Percentiles rank a stretch among this genome's conserved stretches.
Evolutionary conservation across 2,329 filamentous ascomycete species (phyloP).

Genomic region (Colletotrichum aenigma): DNA sequence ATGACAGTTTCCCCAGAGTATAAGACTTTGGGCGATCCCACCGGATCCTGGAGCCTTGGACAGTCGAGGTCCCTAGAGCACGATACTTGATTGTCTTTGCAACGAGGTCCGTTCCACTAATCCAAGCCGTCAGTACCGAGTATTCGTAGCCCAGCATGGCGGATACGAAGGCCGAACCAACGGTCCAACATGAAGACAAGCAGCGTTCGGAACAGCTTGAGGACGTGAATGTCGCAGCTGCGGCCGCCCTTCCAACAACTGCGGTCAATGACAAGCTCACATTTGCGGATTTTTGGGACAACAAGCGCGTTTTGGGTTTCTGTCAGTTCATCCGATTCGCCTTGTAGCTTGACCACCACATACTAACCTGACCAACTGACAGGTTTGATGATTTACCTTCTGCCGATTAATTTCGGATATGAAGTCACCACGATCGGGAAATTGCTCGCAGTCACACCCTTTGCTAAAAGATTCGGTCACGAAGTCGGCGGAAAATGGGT

Average conservation of each 20-base stretch:
- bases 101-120: background rate
- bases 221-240: background rate
- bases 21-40: background rate
- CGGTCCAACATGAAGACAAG: background rate
- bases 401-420: slow-evolving; percentile 26
- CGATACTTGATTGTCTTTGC: background rate
- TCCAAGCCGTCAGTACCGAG: background rate
- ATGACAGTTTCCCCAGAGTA: background rate
- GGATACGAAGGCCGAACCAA: background rate
- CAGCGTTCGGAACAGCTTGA: background rate
- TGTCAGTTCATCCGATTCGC: slow-evolving; percentile 1
- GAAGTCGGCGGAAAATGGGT: slow-evolving; percentile 19
- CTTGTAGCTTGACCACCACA: background rate
- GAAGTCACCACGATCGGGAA: slow-evolving; percentile 32
- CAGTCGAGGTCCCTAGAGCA: background rate
- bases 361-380: background rate
- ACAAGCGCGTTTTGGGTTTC: slow-evolving; percentile 11
- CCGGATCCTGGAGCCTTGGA: background rate
- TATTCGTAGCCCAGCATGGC: background rate
- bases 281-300: background rate
- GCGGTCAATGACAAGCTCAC: slow-evolving; percentile 2
- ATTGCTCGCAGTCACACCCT: slow-evolving; percentile 30
- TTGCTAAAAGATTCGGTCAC: slow-evolving; percentile 28
- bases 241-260: background rate
- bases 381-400: slow-evolving; percentile 14